phyloP scores from a whole-genome alignment of 768 basidiomycete genomes.

The Russula sp. region DNA sequence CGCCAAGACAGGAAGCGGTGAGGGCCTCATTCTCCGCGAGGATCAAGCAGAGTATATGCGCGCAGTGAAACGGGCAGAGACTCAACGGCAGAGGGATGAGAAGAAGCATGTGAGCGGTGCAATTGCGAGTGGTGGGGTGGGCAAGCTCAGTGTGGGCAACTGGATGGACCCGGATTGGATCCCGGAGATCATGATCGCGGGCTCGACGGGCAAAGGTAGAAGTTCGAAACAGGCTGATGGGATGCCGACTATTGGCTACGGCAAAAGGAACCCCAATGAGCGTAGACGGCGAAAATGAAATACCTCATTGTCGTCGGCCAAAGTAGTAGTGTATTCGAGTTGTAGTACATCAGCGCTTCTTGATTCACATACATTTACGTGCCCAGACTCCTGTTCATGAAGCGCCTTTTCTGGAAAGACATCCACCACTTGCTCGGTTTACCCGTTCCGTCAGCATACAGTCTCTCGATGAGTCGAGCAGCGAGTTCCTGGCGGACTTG shows the following conservation, averaged over 20 bases:
- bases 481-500: constrained; percentile 93
- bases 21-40: constrained; percentile 83
- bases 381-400: constrained; percentile 88
- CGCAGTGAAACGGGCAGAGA: constrained; percentile 71
- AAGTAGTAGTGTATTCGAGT: constrained; percentile 21
- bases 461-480: constrained; percentile 71
- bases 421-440: constrained; percentile 99
- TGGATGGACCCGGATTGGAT: constrained; percentile 98
- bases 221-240: constrained; percentile 44
- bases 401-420: constrained; percentile 96
- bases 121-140: constrained; percentile 40
- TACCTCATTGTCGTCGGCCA: neutral
- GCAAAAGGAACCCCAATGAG: constrained; percentile 87
- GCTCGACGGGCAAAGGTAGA: constrained; percentile 65
- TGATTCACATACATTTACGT: constrained; percentile 33
- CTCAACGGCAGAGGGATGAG: constrained; percentile 72
- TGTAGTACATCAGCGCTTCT: constrained; percentile 20
- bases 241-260: constrained; percentile 82
- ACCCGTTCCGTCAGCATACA: constrained; percentile 89
- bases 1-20: constrained; percentile 74
- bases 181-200: constrained; percentile 66
- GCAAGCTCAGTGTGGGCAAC: constrained; percentile 51
- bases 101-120: constrained; percentile 59
- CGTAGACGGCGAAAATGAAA: constrained; percentile 47
- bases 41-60: constrained; percentile 85